These are phyloP conservation scores for Skeletonema marinoi DNA, from an alignment of 108 stramenopile genomes.

Conservation along the genomic window DNA sequence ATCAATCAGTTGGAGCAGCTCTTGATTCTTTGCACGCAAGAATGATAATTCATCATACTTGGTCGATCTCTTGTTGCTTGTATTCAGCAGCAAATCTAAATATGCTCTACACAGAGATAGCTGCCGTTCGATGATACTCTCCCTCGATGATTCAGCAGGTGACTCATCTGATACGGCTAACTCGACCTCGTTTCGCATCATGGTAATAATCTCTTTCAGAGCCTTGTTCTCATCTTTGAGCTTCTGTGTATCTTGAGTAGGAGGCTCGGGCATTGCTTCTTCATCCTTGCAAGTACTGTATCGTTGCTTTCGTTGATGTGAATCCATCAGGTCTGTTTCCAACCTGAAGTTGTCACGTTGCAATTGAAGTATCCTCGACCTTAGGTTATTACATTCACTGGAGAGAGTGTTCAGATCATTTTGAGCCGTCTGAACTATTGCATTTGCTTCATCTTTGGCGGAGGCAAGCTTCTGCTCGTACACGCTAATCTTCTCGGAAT, in stretches of 20 bases:
- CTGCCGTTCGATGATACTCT: slow-evolving; percentile 23
- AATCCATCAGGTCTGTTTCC: slow-evolving; percentile 31
- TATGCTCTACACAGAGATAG: slow-evolving; percentile 29
- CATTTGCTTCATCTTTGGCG: background rate
- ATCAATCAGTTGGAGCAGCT: slow-evolving; percentile 21
- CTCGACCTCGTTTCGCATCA: slow-evolving; percentile 45
- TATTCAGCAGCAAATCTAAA: slow-evolving; percentile 34
- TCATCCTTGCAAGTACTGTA: background rate
- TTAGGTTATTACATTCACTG: slow-evolving; percentile 29
- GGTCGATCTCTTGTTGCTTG: background rate
- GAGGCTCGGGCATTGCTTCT: background rate
- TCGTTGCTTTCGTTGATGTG: slow-evolving; percentile 3
- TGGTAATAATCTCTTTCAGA: slow-evolving; percentile 33
- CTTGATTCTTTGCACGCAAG: slow-evolving; percentile 22
- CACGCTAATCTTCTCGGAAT: background rate
- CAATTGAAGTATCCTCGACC: slow-evolving; percentile 25
- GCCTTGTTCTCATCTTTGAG: slow-evolving; percentile 27
- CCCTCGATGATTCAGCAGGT: background rate
- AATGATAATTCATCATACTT: slow-evolving; percentile 23
- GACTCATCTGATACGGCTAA: slow-evolving; percentile 8
- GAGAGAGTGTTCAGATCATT: slow-evolving; percentile 5
- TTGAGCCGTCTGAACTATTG: background rate
- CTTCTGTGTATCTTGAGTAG: background rate
- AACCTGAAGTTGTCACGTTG: slow-evolving; percentile 29
- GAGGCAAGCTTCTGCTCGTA: background rate